These are phyloP conservation scores for Coprinellus aureogranulatus DNA, from an alignment of 768 basidiomycete genomes.

Conservation along the genomic window DNA sequence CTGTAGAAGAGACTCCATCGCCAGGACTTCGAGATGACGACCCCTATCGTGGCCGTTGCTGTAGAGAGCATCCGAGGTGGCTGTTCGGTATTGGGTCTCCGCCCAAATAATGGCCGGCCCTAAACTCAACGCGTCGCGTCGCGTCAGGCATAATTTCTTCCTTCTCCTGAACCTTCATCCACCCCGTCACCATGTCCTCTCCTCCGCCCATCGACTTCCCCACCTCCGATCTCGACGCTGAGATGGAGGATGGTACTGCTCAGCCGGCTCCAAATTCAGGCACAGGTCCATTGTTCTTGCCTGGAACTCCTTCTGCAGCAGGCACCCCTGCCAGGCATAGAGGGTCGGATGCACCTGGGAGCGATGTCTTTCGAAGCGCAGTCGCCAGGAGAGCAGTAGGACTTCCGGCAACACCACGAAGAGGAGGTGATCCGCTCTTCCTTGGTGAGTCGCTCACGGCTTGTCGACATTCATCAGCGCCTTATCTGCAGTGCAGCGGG, in stretches of 20 bases:
- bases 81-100: background rate
- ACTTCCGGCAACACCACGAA: slow-evolving; percentile 50
- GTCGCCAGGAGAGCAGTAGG: slow-evolving; percentile 55
- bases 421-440: slow-evolving; percentile 44
- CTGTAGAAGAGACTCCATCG: background rate
- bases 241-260: slow-evolving; percentile 41
- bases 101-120: no score
- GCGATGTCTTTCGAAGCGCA: slow-evolving; percentile 45
- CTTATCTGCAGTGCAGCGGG: slow-evolving; percentile 22
- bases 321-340: slow-evolving; percentile 48
- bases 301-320: slow-evolving; percentile 49
- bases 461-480: slow-evolving; percentile 2
- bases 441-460: slow-evolving; percentile 35
- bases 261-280: slow-evolving; percentile 34
- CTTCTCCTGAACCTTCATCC: slow-evolving; percentile 13
- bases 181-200: slow-evolving; percentile 50
- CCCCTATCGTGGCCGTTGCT: background rate
- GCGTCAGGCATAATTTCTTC: slow-evolving; percentile 29
- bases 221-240: slow-evolving; percentile 56
- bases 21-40: background rate
- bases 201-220: slow-evolving; percentile 65
- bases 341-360: slow-evolving; percentile 36
- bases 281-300: slow-evolving; percentile 50
- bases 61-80: background rate
- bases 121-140: slow-evolving; percentile 52